These are phyloP conservation scores for Lachnellula willkommii DNA, from an alignment of 2,329 filamentous ascomycete species.

Conservation along the genomic window DNA sequence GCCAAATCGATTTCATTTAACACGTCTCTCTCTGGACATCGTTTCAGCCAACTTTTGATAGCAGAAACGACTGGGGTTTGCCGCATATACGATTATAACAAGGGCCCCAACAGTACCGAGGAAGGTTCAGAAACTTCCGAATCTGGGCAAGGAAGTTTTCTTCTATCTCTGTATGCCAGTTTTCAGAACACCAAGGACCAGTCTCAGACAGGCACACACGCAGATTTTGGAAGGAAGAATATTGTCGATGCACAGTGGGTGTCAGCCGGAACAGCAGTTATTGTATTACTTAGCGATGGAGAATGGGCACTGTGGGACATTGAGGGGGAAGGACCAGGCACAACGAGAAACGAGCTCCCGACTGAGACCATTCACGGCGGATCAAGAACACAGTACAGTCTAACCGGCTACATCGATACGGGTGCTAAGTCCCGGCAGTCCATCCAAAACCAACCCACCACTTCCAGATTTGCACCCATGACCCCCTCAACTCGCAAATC, in stretches of 20 bases:
- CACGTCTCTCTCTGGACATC: conserved; percentile 37
- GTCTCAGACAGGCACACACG: conserved; percentile 45
- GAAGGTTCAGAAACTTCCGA: conserved; percentile 40
- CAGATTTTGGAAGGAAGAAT: conserved; percentile 47
- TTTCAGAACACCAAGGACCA: conserved; percentile 25
- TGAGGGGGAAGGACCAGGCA: conserved; percentile 50
- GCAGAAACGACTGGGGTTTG: conserved; percentile 52
- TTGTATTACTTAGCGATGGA: conserved; percentile 55
- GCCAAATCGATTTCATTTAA: conserved; percentile 56
- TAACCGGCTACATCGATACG: conserved; percentile 56
- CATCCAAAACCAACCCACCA: conserved; percentile 26
- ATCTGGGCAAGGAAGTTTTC: conserved; percentile 56
- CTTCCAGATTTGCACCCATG: conserved; percentile 56
- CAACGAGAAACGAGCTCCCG: conserved; percentile 37
- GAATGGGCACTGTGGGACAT: conserved; percentile 67
- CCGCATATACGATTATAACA: conserved; percentile 57
- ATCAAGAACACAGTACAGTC: conserved; percentile 52
- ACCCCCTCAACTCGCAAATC: conserved; percentile 52
- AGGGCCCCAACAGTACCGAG: conserved; percentile 47
- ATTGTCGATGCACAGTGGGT: conserved; percentile 61
- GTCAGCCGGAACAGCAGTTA: conserved; percentile 52
- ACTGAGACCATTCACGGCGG: conserved; percentile 44
- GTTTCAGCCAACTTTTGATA: conserved; percentile 53
- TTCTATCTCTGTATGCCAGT: conserved; percentile 52
- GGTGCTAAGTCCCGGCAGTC: conserved; percentile 32